Percentiles rank a stretch among this genome's conserved stretches.
Conservation (phyloP, 768 basidiomycete genomes). For the Agrocybe chaxingu region DNA sequence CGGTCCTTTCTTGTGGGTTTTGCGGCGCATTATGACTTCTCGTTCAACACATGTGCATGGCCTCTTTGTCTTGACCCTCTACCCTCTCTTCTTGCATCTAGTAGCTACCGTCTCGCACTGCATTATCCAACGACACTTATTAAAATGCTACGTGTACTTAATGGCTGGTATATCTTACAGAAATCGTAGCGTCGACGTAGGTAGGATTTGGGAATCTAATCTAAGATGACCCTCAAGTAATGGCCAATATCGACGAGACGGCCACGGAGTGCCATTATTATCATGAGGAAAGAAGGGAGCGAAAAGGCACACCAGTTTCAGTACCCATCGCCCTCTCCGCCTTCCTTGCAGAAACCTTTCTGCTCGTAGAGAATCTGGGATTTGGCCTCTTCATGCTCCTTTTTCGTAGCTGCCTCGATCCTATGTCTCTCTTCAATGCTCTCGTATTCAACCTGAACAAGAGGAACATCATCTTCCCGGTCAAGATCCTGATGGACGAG, state of each 20-base stretch:
- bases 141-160: background rate
- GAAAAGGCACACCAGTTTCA: conserved; percentile 28
- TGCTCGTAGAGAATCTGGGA: conserved; percentile 79
- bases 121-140: too few species aligned
- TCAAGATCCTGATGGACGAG: conserved; percentile 72
- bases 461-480: conserved; percentile 82
- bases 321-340: conserved; percentile 95
- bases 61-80: conserved; percentile 5
- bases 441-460: conserved; percentile 71
- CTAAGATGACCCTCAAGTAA: background rate
- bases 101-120: conserved; percentile 5
- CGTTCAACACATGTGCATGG: conserved; percentile 8
- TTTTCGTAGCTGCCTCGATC: conserved; percentile 69
- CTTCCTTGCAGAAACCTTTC: conserved; percentile 92
- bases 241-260: background rate
- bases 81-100: background rate
- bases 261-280: background rate
- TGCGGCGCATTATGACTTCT: conserved; percentile 3
- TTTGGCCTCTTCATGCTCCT: conserved; percentile 78
- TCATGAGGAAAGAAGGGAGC: background rate
- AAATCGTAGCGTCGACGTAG: conserved; percentile 6
- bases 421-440: conserved; percentile 70
- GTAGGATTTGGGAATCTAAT: conserved; percentile 6
- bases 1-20: conserved; percentile 11
- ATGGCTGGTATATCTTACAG: conserved; percentile 1